phyloP scores from a whole-genome alignment of 208 protist species.

The Leishmania tarentolae region DNA sequence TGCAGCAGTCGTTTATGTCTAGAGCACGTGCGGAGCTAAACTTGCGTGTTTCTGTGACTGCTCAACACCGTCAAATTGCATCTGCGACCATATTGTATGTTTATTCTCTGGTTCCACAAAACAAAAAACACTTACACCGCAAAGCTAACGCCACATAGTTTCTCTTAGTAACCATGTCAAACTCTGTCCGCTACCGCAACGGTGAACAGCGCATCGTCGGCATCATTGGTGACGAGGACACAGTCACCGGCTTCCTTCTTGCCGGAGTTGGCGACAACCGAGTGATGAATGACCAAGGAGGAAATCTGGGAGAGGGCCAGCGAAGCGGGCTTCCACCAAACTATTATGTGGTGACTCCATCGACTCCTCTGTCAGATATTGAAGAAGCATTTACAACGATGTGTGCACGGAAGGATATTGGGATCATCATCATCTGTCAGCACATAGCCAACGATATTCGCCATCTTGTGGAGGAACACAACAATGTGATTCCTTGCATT shows the following conservation, averaged over 20 bases:
- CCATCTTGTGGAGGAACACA: slow-evolving; percentile 93
- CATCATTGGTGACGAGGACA: slow-evolving; percentile 96
- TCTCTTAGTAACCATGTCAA: slow-evolving; percentile 31
- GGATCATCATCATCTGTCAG: slow-evolving; percentile 96
- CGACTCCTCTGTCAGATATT: slow-evolving; percentile 91
- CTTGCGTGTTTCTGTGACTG: background rate
- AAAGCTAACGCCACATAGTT: background rate
- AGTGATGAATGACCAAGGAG: slow-evolving; percentile 22
- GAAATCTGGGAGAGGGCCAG: slow-evolving; percentile 12
- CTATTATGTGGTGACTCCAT: slow-evolving; percentile 91
- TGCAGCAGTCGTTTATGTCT: background rate
- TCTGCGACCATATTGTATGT: background rate
- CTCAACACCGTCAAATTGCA: background rate
- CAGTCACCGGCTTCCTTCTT: slow-evolving; percentile 96
- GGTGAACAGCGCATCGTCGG: slow-evolving; percentile 84
- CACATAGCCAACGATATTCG: slow-evolving; percentile 96
- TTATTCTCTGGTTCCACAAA: background rate
- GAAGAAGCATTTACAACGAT: slow-evolving; percentile 94
- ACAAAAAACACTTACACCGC: too few species aligned
- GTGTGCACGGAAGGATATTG: slow-evolving; percentile 88
- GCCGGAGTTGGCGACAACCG: slow-evolving; percentile 95
- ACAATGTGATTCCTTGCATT: slow-evolving; percentile 92
- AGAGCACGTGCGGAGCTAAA: background rate
- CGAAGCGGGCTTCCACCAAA: slow-evolving; percentile 60
- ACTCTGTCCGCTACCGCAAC: slow-evolving; percentile 55